These are phyloP conservation scores for Sordariomycetes sp. DNA, from an alignment of 2,329 filamentous ascomycete species.

Conservation along the genomic window DNA sequence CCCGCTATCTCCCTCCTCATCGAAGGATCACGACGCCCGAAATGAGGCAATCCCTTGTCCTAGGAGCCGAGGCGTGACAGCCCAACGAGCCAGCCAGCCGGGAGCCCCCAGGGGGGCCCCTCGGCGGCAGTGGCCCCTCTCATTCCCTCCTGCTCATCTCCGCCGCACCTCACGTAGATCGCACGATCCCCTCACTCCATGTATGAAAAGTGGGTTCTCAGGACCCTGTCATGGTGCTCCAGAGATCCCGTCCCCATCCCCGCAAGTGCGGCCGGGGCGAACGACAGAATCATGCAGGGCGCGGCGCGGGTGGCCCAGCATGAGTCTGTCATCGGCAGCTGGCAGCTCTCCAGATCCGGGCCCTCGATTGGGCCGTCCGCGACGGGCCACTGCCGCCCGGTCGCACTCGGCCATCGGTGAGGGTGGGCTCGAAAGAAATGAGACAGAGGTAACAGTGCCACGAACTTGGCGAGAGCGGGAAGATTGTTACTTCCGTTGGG, in stretches of 20 bases:
- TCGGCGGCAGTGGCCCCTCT: background rate
- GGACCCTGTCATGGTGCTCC: background rate
- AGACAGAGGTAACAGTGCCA: background rate
- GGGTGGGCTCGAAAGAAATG: background rate
- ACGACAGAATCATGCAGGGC: background rate
- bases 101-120: background rate
- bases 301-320: background rate
- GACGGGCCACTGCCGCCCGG: background rate
- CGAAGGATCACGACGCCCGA: background rate
- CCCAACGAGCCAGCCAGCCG: background rate
- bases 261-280: background rate
- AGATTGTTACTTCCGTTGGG: constrained; percentile 1
- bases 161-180: background rate
- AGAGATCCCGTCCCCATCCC: background rate
- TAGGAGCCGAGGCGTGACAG: constrained; percentile 2
- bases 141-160: background rate
- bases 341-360: background rate
- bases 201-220: background rate
- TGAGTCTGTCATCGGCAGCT: background rate
- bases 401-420: background rate
- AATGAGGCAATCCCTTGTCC: background rate
- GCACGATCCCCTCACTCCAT: background rate
- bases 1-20: background rate
- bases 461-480: background rate
- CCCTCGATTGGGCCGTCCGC: background rate